phyloP scores from a whole-genome alignment of 83 land plant genomes.

The Thuja plicata region DNA sequence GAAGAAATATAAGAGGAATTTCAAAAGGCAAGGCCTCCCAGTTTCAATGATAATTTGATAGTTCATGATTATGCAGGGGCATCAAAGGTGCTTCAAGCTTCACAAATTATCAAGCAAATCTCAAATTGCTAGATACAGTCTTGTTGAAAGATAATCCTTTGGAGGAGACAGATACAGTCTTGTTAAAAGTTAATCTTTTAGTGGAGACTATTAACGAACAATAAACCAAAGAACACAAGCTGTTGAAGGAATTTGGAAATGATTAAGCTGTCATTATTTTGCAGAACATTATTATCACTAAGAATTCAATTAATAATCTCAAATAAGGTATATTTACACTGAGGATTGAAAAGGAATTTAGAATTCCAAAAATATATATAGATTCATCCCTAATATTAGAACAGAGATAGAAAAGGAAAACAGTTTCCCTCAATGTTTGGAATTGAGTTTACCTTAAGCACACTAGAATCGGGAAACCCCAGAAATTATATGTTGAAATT shows the following conservation, averaged over 20 bases:
- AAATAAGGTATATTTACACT: too few relatives aligned
- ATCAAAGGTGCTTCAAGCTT: background rate
- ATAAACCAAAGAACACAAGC: background rate
- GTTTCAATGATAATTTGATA: background rate
- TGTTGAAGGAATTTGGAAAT: background rate
- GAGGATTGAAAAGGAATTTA: too few relatives aligned
- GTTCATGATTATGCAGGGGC: background rate
- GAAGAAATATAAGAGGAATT: background rate
- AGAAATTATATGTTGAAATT: background rate
- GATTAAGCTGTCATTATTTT: background rate
- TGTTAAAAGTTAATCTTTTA: too few relatives aligned
- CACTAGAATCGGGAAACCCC: background rate
- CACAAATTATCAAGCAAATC: background rate
- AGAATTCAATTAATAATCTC: background rate
- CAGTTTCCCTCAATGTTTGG: too few relatives aligned
- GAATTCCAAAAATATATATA: too few relatives aligned
- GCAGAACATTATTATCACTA: background rate
- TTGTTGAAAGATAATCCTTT: too few relatives aligned
- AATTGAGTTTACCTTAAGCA: too few relatives aligned
- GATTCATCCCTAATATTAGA: too few relatives aligned
- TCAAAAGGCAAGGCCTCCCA: background rate
- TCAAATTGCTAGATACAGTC: background rate
- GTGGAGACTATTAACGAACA: background rate
- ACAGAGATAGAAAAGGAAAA: too few relatives aligned
- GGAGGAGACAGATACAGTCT: background rate